A percentile compares a stretch with the other conserved stretches of the same genome.
Evolutionary conservation across 208 protist species (phyloP).

Genomic region (Chromosphaera perkinsii): DNA sequence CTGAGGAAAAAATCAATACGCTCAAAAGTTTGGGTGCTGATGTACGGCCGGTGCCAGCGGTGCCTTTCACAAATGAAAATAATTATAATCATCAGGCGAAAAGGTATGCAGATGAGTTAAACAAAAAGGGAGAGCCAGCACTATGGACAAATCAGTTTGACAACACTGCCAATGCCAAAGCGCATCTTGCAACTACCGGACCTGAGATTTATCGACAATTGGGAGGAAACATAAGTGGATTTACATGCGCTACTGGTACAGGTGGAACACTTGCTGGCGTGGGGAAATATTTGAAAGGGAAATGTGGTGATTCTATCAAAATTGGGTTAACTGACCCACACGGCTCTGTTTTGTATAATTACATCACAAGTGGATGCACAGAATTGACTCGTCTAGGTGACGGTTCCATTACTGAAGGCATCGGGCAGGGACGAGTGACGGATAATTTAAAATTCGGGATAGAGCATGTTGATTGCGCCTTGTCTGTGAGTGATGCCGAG

Average conservation of each 20-base stretch:
- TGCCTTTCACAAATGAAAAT: conserved; percentile 36
- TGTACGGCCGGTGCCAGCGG: conserved; percentile 32
- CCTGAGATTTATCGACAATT: conserved; percentile 46
- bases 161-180: conserved; percentile 48
- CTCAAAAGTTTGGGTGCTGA: conserved; percentile 30
- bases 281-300: conserved; percentile 31
- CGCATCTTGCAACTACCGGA: conserved; percentile 46
- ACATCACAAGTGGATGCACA: conserved; percentile 25
- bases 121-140: too few species aligned
- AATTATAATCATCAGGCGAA: conserved; percentile 58
- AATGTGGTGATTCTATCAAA: conserved; percentile 13
- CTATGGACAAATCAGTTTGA: conserved; percentile 59
- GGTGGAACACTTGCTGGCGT: conserved; percentile 48
- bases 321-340: conserved; percentile 48
- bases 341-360: conserved; percentile 44
- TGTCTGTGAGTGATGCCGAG: conserved; percentile 34
- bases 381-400: conserved; percentile 7
- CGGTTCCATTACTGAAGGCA: conserved; percentile 44
- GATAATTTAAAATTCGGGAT: conserved; percentile 51
- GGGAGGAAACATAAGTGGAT: conserved; percentile 32
- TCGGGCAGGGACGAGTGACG: conserved; percentile 53
- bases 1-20: conserved; percentile 50
- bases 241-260: conserved; percentile 44
- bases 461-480: conserved; percentile 33
- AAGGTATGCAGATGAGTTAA: conserved; percentile 28